Evolutionary conservation across 2,329 filamentous ascomycete species (phyloP).

Genomic region (Trichoderma harzianum): DNA sequence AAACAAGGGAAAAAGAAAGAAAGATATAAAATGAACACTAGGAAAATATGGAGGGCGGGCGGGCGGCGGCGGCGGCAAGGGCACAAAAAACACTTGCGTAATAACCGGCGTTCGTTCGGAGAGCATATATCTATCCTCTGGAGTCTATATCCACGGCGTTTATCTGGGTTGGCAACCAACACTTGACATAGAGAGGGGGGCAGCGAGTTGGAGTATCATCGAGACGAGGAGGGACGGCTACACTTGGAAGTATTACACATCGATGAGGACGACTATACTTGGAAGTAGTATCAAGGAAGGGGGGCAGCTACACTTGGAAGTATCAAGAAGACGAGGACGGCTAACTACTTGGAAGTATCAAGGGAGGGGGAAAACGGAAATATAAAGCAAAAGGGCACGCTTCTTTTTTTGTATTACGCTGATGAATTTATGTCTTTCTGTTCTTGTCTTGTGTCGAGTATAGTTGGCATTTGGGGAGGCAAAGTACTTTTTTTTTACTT

Average conservation of each 20-base stretch:
- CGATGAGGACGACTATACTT: too few species aligned
- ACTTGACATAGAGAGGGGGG: neutral
- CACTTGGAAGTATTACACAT: neutral
- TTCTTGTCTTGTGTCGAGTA: neutral
- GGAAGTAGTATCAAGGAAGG: too few species aligned
- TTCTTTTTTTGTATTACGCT: constrained; percentile 4
- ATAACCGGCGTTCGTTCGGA: constrained; percentile 21
- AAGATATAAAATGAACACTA: neutral
- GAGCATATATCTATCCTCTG: constrained; percentile 18
- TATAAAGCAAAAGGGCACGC: neutral
- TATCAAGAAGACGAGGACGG: too few species aligned
- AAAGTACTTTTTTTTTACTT: neutral
- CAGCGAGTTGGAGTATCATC: constrained; percentile 1
- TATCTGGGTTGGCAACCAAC: constrained; percentile 19
- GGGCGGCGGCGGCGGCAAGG: constrained; percentile 6
- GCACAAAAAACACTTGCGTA: constrained; percentile 9
- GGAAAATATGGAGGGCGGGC: constrained; percentile 6
- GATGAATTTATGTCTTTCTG: constrained; percentile 10
- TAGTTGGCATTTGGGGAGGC: neutral
- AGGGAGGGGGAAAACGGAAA: neutral
- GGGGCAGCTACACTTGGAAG: neutral
- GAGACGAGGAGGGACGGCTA: neutral
- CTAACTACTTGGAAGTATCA: neutral
- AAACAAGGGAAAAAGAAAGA: neutral
- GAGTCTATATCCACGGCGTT: constrained; percentile 21